Evolutionary conservation across 2,329 filamentous ascomycete species (phyloP), one percentile per base, ranked within the genome.

Genomic region (Colletotrichum sp.): DNA sequence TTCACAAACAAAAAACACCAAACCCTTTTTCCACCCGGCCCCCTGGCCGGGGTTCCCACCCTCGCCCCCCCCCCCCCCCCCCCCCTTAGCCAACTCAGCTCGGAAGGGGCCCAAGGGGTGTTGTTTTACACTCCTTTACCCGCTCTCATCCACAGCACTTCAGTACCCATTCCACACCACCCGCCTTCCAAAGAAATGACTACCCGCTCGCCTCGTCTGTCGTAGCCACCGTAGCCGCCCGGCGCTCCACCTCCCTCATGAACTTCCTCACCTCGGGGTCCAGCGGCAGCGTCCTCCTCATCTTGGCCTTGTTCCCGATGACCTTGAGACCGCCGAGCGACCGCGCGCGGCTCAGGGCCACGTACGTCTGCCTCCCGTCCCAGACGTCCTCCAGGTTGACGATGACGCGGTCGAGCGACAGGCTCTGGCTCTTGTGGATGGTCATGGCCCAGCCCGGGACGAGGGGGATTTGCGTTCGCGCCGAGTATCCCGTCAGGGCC

Each of bases 361-460:
- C 44, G n/a, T 52, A 52, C 44, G 44, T 52, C 44, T 52, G 44
- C 44, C 44, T 52, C 2, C 44, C 44, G 6, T 52, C 89, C 78
- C 93, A 93, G 0, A 87, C 86, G 9, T 82, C 81, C 1, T 81
- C 80, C 6, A 93, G 79, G 79, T 93, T 83, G 3, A 93, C 90
- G 3, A 88, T 85, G 3, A 91, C 91, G 6, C 87, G 86, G 26
- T 93, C 88, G 5, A 94, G 83, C 2, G 91, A 93, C 86, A 93
- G 90, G 5, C 92, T 91, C 82, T 93, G 90, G 6, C 87, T 87
- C 80, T 92, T 93, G 80, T 94, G 92, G 3, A 93, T 89, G 0
- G 89, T 93, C 79, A 93, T 88, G 0, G 92, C 92, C 90, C 92
- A 94, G 0, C 89, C 92, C 0, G 91, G 85, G 2, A 87, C 83